phyloP scores from a whole-genome alignment of 495 filamentous ascomycete genomes.

The Staphylotrichum tortipilum region DNA sequence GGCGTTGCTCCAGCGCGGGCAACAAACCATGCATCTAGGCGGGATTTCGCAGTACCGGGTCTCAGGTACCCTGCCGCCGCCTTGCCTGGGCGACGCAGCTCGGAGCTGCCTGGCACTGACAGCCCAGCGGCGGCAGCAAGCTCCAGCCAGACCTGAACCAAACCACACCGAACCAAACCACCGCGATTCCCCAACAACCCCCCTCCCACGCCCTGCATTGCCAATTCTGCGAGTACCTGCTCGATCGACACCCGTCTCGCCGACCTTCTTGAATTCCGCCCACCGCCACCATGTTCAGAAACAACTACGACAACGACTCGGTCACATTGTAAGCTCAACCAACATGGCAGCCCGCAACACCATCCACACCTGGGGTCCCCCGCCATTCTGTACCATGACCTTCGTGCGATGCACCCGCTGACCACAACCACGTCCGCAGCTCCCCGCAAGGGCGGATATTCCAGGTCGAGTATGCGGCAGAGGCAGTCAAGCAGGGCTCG shows the following conservation, averaged over 20 bases:
- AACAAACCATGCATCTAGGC: conserved; percentile 3
- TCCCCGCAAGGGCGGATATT: conserved; percentile 99
- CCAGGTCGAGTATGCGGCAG: conserved; percentile 97
- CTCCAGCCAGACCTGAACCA: conserved; percentile 8
- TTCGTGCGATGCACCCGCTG: conserved; percentile 5
- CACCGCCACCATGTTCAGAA: conserved; percentile 77
- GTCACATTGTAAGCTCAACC: conserved; percentile 89
- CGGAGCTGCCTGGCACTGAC: conserved; percentile 25
- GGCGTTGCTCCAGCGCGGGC: neutral
- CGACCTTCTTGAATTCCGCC: neutral
- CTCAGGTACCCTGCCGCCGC: conserved; percentile 18
- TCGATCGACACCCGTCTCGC: neutral
- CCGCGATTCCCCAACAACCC: conserved; percentile 1
- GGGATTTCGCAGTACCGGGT: conserved; percentile 2
- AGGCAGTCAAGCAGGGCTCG: conserved; percentile 98
- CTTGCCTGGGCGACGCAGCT: conserved; percentile 26
- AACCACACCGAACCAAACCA: conserved; percentile 4
- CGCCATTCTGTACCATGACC: conserved; percentile 1
- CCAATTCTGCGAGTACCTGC: neutral
- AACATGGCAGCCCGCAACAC: too few species aligned
- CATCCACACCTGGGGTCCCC: too few species aligned
- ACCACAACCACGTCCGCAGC: conserved; percentile 40
- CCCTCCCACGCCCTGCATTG: neutral
- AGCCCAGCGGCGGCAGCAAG: neutral
- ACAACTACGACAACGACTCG: conserved; percentile 99